Percentiles rank a stretch among this genome's conserved stretches.
Evolutionary conservation across 306 rosid genomes (phyloP).

Genomic region (Malus sieversii): DNA sequence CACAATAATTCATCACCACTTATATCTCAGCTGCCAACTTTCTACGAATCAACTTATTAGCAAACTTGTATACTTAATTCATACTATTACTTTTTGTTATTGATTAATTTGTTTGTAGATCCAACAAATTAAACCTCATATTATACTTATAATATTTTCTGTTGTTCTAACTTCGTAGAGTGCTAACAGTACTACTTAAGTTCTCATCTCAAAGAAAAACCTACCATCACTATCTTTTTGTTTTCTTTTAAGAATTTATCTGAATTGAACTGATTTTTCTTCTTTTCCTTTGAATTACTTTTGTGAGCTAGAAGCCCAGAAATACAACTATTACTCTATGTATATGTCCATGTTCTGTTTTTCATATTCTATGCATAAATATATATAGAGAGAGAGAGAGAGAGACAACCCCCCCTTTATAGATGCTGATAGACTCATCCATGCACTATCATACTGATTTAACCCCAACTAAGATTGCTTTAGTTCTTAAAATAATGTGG

Average conservation of each 20-base stretch:
- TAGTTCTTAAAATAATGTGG: slow-evolving; percentile 9
- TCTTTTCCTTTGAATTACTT: neutral
- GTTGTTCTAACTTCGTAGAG: neutral
- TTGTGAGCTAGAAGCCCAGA: neutral
- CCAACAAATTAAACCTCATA: neutral
- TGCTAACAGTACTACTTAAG: neutral
- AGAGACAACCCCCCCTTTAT: neutral
- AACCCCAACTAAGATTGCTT: slow-evolving; percentile 20
- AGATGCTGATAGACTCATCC: neutral
- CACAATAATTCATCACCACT: neutral
- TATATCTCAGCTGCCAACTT: neutral
- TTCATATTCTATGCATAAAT: neutral
- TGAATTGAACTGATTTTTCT: neutral
- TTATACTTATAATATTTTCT: neutral
- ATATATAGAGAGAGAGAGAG: neutral
- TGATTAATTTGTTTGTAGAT: neutral
- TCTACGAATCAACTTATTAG: neutral
- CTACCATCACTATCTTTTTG: neutral
- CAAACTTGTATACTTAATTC: neutral
- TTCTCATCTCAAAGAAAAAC: neutral
- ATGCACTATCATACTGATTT: slow-evolving; percentile 4
- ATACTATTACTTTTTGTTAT: neutral
- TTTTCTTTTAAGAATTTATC: neutral
- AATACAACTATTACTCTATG: neutral
- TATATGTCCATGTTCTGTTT: neutral